Evolutionary conservation across 768 basidiomycete genomes (phyloP).

Genomic region (Auricularia cornea): DNA sequence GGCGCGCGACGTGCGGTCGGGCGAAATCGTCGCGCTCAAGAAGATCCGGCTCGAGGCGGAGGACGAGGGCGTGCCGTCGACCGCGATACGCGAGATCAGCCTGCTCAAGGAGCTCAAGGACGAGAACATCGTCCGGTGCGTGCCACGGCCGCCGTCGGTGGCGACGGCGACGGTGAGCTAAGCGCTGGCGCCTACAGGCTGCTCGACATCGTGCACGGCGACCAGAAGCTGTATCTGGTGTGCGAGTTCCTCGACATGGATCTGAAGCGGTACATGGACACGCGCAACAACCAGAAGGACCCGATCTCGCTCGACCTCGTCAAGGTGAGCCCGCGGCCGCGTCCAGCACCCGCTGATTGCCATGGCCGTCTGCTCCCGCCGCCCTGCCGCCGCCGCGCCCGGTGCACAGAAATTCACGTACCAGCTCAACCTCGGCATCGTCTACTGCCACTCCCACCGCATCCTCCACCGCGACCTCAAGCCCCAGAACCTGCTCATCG

Average conservation of each 20-base stretch:
- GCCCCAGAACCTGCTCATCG: conserved; percentile 92
- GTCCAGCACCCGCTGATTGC: neutral
- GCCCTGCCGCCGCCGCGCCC: neutral
- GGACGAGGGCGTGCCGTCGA: conserved; percentile 97
- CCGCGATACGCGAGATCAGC: conserved; percentile 97
- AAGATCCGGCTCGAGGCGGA: conserved; percentile 98
- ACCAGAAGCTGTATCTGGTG: conserved; percentile 95
- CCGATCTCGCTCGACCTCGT: conserved; percentile 67
- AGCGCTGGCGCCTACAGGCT: conserved; percentile 44
- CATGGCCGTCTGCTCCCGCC: conserved; percentile 14
- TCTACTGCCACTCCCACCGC: conserved; percentile 91
- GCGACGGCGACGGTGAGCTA: too few species aligned
- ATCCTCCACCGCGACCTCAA: conserved; percentile 97
- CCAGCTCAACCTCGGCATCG: conserved; percentile 83
- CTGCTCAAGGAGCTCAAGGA: conserved; percentile 94
- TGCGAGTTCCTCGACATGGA: conserved; percentile 98
- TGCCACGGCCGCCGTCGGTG: neutral
- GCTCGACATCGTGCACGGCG: conserved; percentile 92
- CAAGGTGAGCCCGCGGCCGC: conserved; percentile 51
- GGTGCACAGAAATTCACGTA: conserved; percentile 84
- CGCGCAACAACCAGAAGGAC: conserved; percentile 58
- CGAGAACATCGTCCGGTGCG: conserved; percentile 88
- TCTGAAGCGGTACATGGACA: conserved; percentile 94
- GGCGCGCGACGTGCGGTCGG: conserved; percentile 71
- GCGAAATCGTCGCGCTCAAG: conserved; percentile 90